Percentiles rank a stretch among this genome's conserved stretches.
These are phyloP conservation scores for Rhodosporidiobolus odoratus DNA, from an alignment of 768 basidiomycete species.

Conservation along the genomic window DNA sequence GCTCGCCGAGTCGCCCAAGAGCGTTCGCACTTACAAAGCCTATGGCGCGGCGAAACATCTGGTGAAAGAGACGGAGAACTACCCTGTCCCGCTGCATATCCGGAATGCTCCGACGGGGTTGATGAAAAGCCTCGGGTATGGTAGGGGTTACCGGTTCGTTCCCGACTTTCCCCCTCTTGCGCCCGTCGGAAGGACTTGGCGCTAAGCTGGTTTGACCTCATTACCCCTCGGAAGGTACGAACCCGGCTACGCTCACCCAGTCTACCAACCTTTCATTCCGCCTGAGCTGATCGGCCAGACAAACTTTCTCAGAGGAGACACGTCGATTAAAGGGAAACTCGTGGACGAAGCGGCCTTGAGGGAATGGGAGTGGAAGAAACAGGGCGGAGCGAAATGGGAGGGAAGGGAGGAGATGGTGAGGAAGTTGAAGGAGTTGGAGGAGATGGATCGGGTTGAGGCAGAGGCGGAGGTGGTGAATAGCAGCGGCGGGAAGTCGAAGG, in stretches of 20 bases:
- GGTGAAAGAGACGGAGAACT: slow-evolving; percentile 25
- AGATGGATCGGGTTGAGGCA: neutral
- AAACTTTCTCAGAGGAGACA: slow-evolving; percentile 15
- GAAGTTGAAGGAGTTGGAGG: slow-evolving; percentile 7
- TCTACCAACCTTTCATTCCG: slow-evolving; percentile 62
- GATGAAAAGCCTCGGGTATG: slow-evolving; percentile 67
- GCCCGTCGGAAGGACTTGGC: neutral
- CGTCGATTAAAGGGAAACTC: slow-evolving; percentile 6
- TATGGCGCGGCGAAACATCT: slow-evolving; percentile 54
- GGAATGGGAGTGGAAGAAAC: slow-evolving; percentile 51
- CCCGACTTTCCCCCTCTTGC: neutral
- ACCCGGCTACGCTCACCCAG: slow-evolving; percentile 56
- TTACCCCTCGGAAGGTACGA: slow-evolving; percentile 30
- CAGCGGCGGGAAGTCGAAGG: too few species aligned
- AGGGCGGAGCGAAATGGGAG: slow-evolving; percentile 21
- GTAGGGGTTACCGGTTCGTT: slow-evolving; percentile 58
- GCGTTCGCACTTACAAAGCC: slow-evolving; percentile 70
- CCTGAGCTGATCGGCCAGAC: slow-evolving; percentile 48
- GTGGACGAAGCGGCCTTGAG: slow-evolving; percentile 57
- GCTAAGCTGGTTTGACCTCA: too few species aligned
- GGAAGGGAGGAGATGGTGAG: slow-evolving; percentile 24
- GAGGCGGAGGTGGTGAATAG: neutral
- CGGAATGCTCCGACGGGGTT: slow-evolving; percentile 71
- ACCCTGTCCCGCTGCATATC: slow-evolving; percentile 59
- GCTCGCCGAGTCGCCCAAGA: slow-evolving; percentile 76